phyloP scores from a whole-genome alignment of 306 rosid species.

The Astragalus membranaceus region DNA sequence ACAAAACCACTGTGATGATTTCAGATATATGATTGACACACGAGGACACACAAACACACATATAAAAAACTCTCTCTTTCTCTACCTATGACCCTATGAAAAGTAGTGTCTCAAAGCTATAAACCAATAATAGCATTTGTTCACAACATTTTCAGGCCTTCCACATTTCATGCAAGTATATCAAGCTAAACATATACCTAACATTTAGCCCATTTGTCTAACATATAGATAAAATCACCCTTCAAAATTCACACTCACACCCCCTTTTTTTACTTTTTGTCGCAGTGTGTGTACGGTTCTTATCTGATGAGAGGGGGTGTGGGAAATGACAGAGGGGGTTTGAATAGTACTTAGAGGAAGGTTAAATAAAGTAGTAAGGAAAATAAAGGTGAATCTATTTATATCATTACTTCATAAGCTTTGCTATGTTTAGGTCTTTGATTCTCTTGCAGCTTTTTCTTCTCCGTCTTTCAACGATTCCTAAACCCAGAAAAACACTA shows the following conservation, averaged over 20 bases:
- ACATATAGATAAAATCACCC: neutral
- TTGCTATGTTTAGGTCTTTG: slow-evolving; percentile 67
- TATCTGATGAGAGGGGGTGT: neutral
- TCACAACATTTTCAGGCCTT: slow-evolving; percentile 14
- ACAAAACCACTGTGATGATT: slow-evolving; percentile 1
- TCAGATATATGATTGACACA: slow-evolving; percentile 11
- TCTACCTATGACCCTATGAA: slow-evolving; percentile 22
- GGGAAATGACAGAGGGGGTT: slow-evolving; percentile 8
- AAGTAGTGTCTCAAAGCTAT: slow-evolving; percentile 22
- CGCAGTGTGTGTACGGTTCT: slow-evolving; percentile 17
- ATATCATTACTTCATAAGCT: slow-evolving; percentile 45
- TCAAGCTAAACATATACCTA: slow-evolving; percentile 34
- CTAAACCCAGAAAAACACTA: slow-evolving; percentile 35
- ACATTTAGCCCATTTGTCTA: slow-evolving; percentile 25
- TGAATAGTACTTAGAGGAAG: slow-evolving; percentile 16
- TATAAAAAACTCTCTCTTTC: neutral
- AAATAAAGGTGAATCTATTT: slow-evolving; percentile 34
- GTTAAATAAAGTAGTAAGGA: slow-evolving; percentile 17
- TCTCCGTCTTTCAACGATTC: slow-evolving; percentile 44
- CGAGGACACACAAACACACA: neutral
- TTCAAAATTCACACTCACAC: neutral
- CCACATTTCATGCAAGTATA: slow-evolving; percentile 41
- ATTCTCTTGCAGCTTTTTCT: slow-evolving; percentile 66
- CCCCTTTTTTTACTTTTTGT: slow-evolving; percentile 14
- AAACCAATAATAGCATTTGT: slow-evolving; percentile 21